Base-by-base conservation (phyloP, 2,329 filamentous ascomycete species). In the Xylaria sp. region DNA sequence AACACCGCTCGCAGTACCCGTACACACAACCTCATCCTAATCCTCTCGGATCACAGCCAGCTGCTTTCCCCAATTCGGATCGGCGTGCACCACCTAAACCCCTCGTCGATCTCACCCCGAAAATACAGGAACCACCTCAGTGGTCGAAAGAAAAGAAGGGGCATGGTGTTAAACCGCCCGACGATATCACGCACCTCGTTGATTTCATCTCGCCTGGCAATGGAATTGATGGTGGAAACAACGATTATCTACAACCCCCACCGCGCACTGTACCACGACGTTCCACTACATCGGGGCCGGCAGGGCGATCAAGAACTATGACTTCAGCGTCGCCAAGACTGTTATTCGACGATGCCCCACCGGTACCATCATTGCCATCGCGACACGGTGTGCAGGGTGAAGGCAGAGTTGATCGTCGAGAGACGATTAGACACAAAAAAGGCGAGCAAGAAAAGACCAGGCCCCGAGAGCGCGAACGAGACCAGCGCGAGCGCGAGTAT, bases 131-230 rank as follows among this genome's bases (percentile, higher is more conserved):
- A 55, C 69, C 77, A 12, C 76, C 77, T 2, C 78, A 79, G 46
- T 79, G 78, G 78, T 70, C 72, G 20, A 75, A 74, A 34, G 72
- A 76, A 10, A 73, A 73, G 56, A 71, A 58, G 25, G 78, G 78
- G 8, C 78, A 76, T 25, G 78, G 78, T 25, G 76, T 80, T 13
- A 75, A 76, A 37, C 77, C 75, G 3, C 76, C 78, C 1, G 77
- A 78, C 25, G 78, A 77, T n/a, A 70, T 74, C 51, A 68, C 59
- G 25, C 78, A 78, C 39, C 73, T 80, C 7, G 65, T 80, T 18
- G 74, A 80, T 62, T 67, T 79, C 15, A 80, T 80, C 57, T 74
- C 70, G 9, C 68, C 70, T 23, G 70, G 73, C 7, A 70, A 70
- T 41, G 66, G 63, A 28, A 60, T 69, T 3, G 71, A 62, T 25